Base-by-base conservation (phyloP, 169 alveolate genomes). In the Plasmodium ovale region DNA sequence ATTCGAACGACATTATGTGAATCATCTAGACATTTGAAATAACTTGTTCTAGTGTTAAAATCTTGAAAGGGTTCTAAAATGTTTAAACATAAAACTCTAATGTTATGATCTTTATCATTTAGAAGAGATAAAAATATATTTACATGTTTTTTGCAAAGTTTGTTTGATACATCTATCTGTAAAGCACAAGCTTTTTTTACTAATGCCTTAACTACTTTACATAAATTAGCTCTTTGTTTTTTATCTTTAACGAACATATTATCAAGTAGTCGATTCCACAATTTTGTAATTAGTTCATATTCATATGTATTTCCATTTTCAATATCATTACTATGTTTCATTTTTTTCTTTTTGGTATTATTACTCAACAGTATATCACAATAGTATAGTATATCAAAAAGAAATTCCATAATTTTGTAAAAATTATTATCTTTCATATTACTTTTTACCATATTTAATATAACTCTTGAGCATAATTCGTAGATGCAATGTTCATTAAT, bases 191-290 rank as follows among this genome's bases (percentile, higher is more conserved):
- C 93, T 27, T 74, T 69, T 44, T 65, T 89, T 33, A 89, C 90
- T 53, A 93, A 23, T 4, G 64, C 31, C 25, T 87, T 72, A 16
- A 91, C 39, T 29, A 92, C 84, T 54, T 72, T 44, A 65, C 92
- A 58, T 67, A 92, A 88, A 9, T 71, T 85, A 23, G 87, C 54
- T 53, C 95, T 42, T 39, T 89, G 79, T 82, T 90, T 91, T 33
- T 85, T 71, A 33, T 93, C 96, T 68, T 89, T 91, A 21, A 92
- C 70, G 37, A 79, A 71, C 14, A 74, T 47, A 82, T 92, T 42
- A 62, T 72, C 56, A 21, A 93, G 71, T 64, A 93, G 47, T 25
- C 89, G 14, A 35, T 85, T 92, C 96, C 96, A 93, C n/a, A 82
- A 35, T 39, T 68, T 82, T 53, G 84, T 70, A 12, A 82, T 54